A percentile compares a stretch with the other conserved stretches of the same genome.
Conservation (phyloP, 2,329 filamentous ascomycete species). For the Pyrenochaeta sp. region DNA sequence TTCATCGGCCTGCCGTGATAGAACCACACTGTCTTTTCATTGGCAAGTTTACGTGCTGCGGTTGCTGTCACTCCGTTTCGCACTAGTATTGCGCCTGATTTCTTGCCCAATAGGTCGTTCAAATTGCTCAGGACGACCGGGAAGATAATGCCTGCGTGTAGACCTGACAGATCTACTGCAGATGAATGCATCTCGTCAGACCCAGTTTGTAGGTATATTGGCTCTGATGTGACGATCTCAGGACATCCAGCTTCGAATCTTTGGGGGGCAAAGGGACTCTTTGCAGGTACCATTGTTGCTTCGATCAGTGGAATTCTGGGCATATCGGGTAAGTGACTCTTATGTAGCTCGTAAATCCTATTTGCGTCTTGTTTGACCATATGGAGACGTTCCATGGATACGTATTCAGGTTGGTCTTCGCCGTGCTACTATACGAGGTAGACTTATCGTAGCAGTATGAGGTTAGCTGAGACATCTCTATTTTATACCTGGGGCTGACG, state of each 20-base stretch:
- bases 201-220: constrained; percentile 10
- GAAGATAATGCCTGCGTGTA: constrained; percentile 5
- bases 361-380: constrained; percentile 3
- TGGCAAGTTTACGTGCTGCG: constrained; percentile 6
- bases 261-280: constrained; percentile 1
- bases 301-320: constrained; percentile 8
- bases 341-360: constrained; percentile 3
- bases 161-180: constrained; percentile 8
- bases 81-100: constrained; percentile 6
- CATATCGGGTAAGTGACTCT: constrained; percentile 1
- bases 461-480: not conserved
- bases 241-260: constrained; percentile 1
- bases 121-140: constrained; percentile 5
- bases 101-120: constrained; percentile 4
- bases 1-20: constrained; percentile 16
- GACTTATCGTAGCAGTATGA: not conserved
- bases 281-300: constrained; percentile 7
- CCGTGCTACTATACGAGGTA: constrained; percentile 4
- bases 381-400: constrained; percentile 5
- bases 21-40: constrained; percentile 5
- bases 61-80: constrained; percentile 11
- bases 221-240: constrained; percentile 4
- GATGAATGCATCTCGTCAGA: constrained; percentile 8
- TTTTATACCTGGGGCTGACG: not conserved
- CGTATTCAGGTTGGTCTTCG: not conserved